A percentile compares a stretch with the other conserved stretches of the same genome.
Evolutionary conservation across 2,329 filamentous ascomycete species (phyloP).

Genomic region (Talaromyces marneffei): DNA sequence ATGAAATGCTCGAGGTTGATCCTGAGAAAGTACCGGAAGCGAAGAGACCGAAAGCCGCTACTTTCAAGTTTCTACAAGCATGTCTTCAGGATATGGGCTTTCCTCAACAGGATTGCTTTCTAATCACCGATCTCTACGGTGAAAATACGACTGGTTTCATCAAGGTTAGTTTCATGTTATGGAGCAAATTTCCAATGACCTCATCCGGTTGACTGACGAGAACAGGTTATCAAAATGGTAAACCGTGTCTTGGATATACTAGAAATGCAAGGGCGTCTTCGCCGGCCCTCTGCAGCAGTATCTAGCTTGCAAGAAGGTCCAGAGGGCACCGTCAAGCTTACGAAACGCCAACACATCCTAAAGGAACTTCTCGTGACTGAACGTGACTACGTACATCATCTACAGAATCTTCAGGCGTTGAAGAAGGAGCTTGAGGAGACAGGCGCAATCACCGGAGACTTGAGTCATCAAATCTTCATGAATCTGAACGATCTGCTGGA

Average conservation of each 20-base stretch:
- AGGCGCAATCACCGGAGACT: conserved; percentile 80
- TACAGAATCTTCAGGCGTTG: conserved; percentile 87
- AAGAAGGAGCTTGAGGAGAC: conserved; percentile 86
- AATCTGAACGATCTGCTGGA: conserved; percentile 94
- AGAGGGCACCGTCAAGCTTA: conserved; percentile 51
- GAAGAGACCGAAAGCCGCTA: conserved; percentile 78
- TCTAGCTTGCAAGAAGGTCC: conserved; percentile 43
- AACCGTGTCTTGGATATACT: conserved; percentile 86
- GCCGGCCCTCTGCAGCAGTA: conserved; percentile 49
- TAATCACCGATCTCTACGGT: conserved; percentile 84
- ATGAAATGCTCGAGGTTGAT: conserved; percentile 62
- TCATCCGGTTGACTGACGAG: not conserved
- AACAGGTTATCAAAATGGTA: conserved; percentile 78
- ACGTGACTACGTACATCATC: conserved; percentile 93
- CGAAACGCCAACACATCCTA: conserved; percentile 80
- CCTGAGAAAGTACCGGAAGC: conserved; percentile 57
- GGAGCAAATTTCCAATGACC: not conserved
- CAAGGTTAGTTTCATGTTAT: conserved; percentile 57
- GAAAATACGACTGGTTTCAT: conserved; percentile 96
- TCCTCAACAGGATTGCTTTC: conserved; percentile 76
- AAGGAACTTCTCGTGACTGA: conserved; percentile 91
- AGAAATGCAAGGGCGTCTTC: conserved; percentile 70
- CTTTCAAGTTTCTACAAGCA: conserved; percentile 87
- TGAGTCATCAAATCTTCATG: conserved; percentile 89
- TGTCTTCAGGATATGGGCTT: conserved; percentile 79